Base-by-base conservation (phyloP, 768 basidiomycete species). In the Auriscalpium microsporum region DNA sequence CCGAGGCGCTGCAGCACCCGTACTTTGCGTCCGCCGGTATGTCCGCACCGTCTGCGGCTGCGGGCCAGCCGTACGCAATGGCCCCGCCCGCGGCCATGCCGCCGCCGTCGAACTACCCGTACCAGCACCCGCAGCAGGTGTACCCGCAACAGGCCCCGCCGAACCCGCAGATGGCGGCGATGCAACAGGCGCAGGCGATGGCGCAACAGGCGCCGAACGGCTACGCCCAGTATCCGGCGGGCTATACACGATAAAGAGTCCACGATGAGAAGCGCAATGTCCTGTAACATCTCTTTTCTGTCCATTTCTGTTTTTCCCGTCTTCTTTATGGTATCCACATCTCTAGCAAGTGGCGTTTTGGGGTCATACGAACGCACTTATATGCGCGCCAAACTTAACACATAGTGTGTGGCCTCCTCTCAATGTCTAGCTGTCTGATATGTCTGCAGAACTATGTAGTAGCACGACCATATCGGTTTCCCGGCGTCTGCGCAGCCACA, bases 1-100 rank as follows among this genome's bases (percentile, higher is more conserved):
- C 86, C 10, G 90, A 97, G 46, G 94, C 95, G 0, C 80, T 98
- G 54, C 82, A 79, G 8, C 96, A 99, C 64, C 90, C 92, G 0
- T 97, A 97, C 70, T 96, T 97, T 71, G 82, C 84, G 16, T 79
- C 76, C 38, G 72, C 80, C 5, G 67, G 17, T 68, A 71, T 53
- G 65, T 67, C 13, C 63, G 65, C 57, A 71, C 75, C 40, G 67
- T 75, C 45, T 61, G 76, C 28, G 62, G 78, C 35, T 79, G 82
- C 45, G 35, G 53, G 53, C 35, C 16, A 49, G 2, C 53, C 61
- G 17, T 60, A 60, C 35, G 53, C 58, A 10, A 75, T 83, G 36
- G 84, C 86, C 78, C 75, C 81, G 5, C 85, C 86, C 3, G 84
- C 86, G 33, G 66, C 77, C 63, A 61, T 60, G 49, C 58, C 65